Evolutionary conservation across 768 basidiomycete species (phyloP).

Genomic region (Rhizopogon sp.): DNA sequence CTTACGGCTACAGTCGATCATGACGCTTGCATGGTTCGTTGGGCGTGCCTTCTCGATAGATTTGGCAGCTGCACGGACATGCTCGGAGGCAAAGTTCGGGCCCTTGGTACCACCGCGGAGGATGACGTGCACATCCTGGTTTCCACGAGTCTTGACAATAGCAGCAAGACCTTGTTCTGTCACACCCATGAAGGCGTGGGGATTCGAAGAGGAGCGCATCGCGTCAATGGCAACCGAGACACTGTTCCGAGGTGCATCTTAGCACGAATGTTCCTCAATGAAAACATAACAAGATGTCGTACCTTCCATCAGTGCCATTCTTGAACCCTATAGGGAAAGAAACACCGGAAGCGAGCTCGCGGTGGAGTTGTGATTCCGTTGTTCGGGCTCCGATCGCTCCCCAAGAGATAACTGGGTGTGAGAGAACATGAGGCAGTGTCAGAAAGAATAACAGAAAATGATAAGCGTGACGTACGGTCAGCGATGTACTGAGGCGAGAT

Average conservation of each 20-base stretch:
- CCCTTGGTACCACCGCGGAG: constrained; percentile 90
- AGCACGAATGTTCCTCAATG: not conserved
- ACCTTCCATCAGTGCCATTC: constrained; percentile 96
- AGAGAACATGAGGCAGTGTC: constrained; percentile 1
- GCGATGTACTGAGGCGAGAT: constrained; percentile 81
- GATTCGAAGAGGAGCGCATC: constrained; percentile 87
- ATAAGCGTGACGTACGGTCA: constrained; percentile 46
- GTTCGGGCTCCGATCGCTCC: constrained; percentile 97
- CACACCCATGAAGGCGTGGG: constrained; percentile 96
- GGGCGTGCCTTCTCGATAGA: constrained; percentile 62
- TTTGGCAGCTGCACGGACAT: constrained; percentile 59
- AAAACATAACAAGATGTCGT: constrained; percentile 2
- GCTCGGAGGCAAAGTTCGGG: constrained; percentile 79
- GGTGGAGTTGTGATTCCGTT: constrained; percentile 95
- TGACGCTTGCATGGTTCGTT: constrained; percentile 57
- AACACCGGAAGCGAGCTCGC: constrained; percentile 92
- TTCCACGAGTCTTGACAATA: constrained; percentile 88
- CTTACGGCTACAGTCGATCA: constrained; percentile 85
- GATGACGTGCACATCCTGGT: constrained; percentile 90
- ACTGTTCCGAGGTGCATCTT: constrained; percentile 24
- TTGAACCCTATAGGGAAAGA: constrained; percentile 99
- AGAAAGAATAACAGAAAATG: not conserved
- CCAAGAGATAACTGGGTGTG: constrained; percentile 67
- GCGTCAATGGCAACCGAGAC: constrained; percentile 93
- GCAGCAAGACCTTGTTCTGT: constrained; percentile 86